Conservation (phyloP, 306 rosid species). For the Prunus mira region DNA sequence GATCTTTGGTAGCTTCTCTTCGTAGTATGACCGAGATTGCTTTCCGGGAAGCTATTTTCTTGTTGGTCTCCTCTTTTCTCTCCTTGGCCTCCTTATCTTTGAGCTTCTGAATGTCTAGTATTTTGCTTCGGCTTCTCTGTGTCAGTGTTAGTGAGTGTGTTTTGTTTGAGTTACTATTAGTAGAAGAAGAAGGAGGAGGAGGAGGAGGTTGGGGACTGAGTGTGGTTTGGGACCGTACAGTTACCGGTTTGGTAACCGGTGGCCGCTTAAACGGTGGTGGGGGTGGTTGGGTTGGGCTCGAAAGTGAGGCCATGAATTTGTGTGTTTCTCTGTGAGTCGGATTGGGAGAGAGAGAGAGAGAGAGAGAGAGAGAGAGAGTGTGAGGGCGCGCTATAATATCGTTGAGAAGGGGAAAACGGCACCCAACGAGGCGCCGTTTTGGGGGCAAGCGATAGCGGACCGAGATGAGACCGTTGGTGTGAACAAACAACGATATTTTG, state of each 20-base stretch:
- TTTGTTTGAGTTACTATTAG: constrained; percentile 7
- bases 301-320: constrained; percentile 43
- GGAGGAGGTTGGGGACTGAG: constrained; percentile 20
- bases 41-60: constrained; percentile 75
- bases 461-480: too few relatives aligned
- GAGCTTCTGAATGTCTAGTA: constrained; percentile 40
- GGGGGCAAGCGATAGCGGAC: too few relatives aligned
- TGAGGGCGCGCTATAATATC: background rate
- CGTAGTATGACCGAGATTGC: constrained; percentile 78
- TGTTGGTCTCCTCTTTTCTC: constrained; percentile 68
- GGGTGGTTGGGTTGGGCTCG: constrained; percentile 27
- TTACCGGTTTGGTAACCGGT: background rate
- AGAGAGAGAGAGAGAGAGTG: background rate
- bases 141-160: constrained; percentile 8
- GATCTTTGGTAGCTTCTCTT: constrained; percentile 81
- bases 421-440: background rate
- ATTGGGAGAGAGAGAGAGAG: background rate
- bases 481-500: too few relatives aligned
- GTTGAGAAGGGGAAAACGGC: background rate
- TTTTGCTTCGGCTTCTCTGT: constrained; percentile 30
- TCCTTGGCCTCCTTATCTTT: constrained; percentile 50
- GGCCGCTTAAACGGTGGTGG: constrained; percentile 23
- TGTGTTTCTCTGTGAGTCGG: background rate
- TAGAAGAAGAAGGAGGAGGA: constrained; percentile 1
- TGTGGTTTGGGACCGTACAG: background rate